Evolutionary conservation across 192 early-diverging fungal genomes (phyloP).

Genomic region (Backusella mclennaniae): DNA sequence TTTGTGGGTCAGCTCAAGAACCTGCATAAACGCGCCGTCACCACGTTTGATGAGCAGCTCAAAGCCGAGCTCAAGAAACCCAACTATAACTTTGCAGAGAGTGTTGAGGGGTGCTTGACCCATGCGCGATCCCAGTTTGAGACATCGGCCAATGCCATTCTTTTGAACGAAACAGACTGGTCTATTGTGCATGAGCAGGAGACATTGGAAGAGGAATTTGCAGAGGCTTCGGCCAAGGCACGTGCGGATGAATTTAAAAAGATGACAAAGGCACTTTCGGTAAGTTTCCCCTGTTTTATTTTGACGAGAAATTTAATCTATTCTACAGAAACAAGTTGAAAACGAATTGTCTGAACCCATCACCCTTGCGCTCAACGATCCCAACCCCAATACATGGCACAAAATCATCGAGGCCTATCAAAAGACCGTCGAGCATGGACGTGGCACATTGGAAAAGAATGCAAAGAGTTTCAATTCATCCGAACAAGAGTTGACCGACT

Average conservation of each 20-base stretch:
- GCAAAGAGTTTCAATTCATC: slow-evolving; percentile 58
- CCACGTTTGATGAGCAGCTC: slow-evolving; percentile 55
- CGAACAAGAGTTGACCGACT: slow-evolving; percentile 48
- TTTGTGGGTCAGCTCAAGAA: slow-evolving; percentile 90
- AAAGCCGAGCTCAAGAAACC: slow-evolving; percentile 26
- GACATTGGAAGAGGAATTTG: slow-evolving; percentile 63
- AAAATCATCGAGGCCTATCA: slow-evolving; percentile 62
- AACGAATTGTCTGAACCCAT: slow-evolving; percentile 70
- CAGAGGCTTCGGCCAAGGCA: slow-evolving; percentile 54
- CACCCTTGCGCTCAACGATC: slow-evolving; percentile 66
- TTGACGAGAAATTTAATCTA: not conserved
- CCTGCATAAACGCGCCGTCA: slow-evolving; percentile 70
- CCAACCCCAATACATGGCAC: slow-evolving; percentile 68
- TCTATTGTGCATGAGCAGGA: slow-evolving; percentile 52
- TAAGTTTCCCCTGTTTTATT: not conserved
- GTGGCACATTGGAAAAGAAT: slow-evolving; percentile 46
- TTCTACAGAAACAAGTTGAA: slow-evolving; percentile 44
- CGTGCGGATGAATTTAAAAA: slow-evolving; percentile 66
- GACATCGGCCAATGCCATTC: slow-evolving; percentile 50
- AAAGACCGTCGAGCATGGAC: slow-evolving; percentile 53
- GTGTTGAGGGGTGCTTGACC: slow-evolving; percentile 46
- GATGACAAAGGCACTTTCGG: slow-evolving; percentile 56
- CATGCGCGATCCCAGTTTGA: slow-evolving; percentile 50
- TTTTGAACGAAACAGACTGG: slow-evolving; percentile 74
- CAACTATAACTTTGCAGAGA: slow-evolving; percentile 61